phyloP scores from a whole-genome alignment of 2,329 filamentous ascomycete species.

The Penicillium italicum region DNA sequence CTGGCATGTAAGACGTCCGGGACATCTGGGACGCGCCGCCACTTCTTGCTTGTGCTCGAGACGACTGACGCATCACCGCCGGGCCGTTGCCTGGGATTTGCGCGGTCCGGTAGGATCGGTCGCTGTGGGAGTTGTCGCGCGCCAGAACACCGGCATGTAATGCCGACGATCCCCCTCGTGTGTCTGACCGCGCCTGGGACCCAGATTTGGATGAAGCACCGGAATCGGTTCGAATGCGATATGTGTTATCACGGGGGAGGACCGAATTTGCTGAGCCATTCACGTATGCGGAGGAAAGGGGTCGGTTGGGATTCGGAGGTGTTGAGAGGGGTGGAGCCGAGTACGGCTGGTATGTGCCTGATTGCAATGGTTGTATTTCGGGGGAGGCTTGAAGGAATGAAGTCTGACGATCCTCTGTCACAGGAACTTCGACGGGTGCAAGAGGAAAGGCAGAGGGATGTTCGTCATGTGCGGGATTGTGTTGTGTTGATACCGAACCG shows the following conservation, averaged over 20 bases:
- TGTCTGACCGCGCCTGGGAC: constrained; percentile 58
- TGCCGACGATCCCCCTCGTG: constrained; percentile 57
- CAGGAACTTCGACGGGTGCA: constrained; percentile 21
- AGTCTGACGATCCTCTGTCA: constrained; percentile 42
- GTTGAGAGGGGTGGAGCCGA: constrained; percentile 41
- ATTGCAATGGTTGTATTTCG: constrained; percentile 39
- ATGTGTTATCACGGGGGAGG: constrained; percentile 43
- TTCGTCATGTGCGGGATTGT: constrained; percentile 20
- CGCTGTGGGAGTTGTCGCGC: constrained; percentile 66
- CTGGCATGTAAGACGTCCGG: constrained; percentile 50
- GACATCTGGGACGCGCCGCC: constrained; percentile 35
- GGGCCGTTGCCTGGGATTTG: constrained; percentile 59
- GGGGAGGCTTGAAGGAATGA: constrained; percentile 42
- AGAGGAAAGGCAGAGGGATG: constrained; percentile 19
- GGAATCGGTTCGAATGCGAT: constrained; percentile 58
- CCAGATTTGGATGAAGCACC: constrained; percentile 57
- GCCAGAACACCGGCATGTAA: constrained; percentile 61
- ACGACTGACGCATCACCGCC: constrained; percentile 71
- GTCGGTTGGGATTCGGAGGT: constrained; percentile 39
- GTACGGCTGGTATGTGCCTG: constrained; percentile 45
- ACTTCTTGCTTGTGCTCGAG: constrained; percentile 61
- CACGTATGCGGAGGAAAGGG: constrained; percentile 49
- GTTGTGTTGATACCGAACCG: constrained; percentile 26
- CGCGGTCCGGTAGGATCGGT: constrained; percentile 63
- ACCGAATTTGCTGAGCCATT: constrained; percentile 42